Conservation (phyloP, 192 early-diverging fungal species). For the Diversispora eburnea region DNA sequence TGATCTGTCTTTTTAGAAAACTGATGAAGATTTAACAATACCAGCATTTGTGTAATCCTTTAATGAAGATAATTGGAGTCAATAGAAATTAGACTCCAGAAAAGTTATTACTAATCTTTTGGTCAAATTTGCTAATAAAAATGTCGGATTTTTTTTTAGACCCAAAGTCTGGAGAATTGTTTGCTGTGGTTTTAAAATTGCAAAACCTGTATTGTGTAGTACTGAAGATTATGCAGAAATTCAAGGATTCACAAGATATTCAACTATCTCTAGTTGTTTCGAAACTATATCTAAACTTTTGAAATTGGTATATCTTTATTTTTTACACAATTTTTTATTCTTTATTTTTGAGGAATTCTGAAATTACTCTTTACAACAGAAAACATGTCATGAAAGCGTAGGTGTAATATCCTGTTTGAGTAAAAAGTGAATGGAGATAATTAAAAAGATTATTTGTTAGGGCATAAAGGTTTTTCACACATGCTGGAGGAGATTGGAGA, state of each 20-base stretch:
- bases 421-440: constrained; percentile 17
- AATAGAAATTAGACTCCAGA: too few species aligned
- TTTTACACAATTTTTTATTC: background rate
- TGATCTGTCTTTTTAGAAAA: too few species aligned
- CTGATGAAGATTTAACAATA: too few species aligned
- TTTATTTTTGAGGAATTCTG: constrained; percentile 13
- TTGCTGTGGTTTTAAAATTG: constrained; percentile 18
- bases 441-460: constrained; percentile 17
- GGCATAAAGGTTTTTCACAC: constrained; percentile 22
- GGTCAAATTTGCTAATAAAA: too few species aligned
- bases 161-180: constrained; percentile 10
- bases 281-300: background rate
- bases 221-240: background rate
- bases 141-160: constrained; percentile 11
- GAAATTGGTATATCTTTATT: constrained; percentile 4
- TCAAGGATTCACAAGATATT: background rate
- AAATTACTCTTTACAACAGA: constrained; percentile 18
- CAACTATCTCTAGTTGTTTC: background rate
- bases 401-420: constrained; percentile 10
- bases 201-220: constrained; percentile 11
- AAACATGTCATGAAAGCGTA: constrained; percentile 10
- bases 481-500: constrained; percentile 24
- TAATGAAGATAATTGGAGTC: too few species aligned
- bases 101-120: too few species aligned
- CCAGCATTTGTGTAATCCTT: too few species aligned